Percentiles rank a stretch among this genome's conserved stretches.
Conservation (phyloP, 2,329 filamentous ascomycete species). For the Monilinia polystroma region DNA sequence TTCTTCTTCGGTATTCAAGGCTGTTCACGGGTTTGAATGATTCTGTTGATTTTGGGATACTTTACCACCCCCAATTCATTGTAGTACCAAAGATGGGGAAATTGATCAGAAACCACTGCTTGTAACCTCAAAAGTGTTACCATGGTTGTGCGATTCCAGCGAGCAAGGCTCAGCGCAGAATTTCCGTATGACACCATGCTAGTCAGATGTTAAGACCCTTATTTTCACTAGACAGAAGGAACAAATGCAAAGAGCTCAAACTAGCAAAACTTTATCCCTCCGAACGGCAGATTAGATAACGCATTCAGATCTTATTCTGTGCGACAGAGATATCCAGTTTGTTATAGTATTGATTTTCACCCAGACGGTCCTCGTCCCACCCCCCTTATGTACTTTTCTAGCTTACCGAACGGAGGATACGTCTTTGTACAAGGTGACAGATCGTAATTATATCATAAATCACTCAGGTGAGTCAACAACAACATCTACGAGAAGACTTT, state of each 20-base stretch:
- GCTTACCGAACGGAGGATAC: not conserved
- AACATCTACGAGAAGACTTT: not conserved
- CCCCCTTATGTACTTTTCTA: conserved; percentile 14
- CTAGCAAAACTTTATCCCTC: not conserved
- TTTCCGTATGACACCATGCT: not conserved
- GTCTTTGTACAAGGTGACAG: conserved; percentile 9
- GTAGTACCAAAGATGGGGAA: not conserved
- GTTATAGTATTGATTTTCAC: not conserved
- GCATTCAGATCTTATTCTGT: not conserved
- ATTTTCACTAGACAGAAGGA: not conserved
- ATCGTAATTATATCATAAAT: conserved; percentile 8
- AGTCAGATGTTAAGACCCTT: conserved; percentile 8
- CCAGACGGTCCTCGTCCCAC: conserved; percentile 6
- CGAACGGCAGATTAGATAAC: conserved; percentile 2
- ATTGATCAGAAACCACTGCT: not conserved
- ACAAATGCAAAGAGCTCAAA: not conserved
- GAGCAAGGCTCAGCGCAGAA: conserved; percentile 7
- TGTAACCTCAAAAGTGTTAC: not conserved
- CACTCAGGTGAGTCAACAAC: conserved; percentile 18
- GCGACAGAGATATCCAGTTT: not conserved
- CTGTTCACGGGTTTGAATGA: too few relatives aligned
- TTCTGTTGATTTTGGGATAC: too few relatives aligned
- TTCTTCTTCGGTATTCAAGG: too few relatives aligned
- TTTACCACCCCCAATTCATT: not conserved
- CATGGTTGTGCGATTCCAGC: not conserved